A percentile compares a stretch with the other conserved stretches of the same genome.
Evolutionary conservation across 495 filamentous ascomycete genomes (phyloP).

Genomic region (Penicillium samsonianum): DNA sequence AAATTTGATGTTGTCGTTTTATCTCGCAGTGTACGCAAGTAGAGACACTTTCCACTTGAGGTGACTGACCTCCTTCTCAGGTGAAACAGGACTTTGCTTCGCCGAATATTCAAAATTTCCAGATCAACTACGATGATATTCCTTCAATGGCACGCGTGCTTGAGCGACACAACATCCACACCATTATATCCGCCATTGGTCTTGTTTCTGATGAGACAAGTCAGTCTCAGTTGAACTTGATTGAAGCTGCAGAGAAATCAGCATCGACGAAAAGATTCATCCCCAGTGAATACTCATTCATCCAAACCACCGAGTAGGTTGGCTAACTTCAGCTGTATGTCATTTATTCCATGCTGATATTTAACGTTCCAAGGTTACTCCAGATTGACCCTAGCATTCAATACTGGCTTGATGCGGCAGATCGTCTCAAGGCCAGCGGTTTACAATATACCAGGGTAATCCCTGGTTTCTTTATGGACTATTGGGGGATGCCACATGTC

Average conservation of each 20-base stretch:
- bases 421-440: conserved; percentile 25
- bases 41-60: conserved; percentile 10
- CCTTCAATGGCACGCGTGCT: conserved; percentile 38
- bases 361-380: conserved; percentile 24
- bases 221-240: conserved; percentile 46
- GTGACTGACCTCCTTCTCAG: conserved; percentile 5
- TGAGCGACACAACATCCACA: conserved; percentile 50
- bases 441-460: conserved; percentile 52
- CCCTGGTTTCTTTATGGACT: conserved; percentile 58
- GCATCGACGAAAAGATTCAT: conserved; percentile 47
- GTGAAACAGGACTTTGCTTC: conserved; percentile 14
- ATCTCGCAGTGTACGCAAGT: conserved; percentile 32
- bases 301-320: conserved; percentile 38
- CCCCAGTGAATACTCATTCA: conserved; percentile 50
- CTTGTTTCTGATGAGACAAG: conserved; percentile 38
- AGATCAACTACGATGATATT: conserved; percentile 48
- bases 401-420: conserved; percentile 36
- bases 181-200: conserved; percentile 52
- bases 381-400: conserved; percentile 39
- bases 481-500: conserved; percentile 51
- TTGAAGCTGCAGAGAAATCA: conserved; percentile 51
- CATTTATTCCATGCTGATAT: conserved; percentile 2
- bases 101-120: conserved; percentile 19
- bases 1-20: conserved; percentile 49
- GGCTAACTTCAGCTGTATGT: neutral